phyloP scores from a whole-genome alignment of 768 basidiomycete genomes.

The Amanita rubescens region DNA sequence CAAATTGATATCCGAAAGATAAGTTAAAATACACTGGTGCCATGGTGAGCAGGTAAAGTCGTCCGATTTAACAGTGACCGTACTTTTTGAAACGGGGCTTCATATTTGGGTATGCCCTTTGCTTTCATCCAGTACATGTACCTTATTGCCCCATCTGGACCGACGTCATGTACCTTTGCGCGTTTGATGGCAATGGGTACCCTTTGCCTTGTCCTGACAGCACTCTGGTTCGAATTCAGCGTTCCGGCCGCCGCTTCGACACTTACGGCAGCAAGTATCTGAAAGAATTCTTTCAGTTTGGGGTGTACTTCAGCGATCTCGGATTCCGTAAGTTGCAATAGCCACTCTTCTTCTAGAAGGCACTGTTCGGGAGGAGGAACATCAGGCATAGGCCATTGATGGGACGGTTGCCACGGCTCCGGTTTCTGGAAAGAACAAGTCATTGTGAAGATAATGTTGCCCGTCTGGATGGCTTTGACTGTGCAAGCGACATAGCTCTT shows the following conservation, averaged over 20 bases:
- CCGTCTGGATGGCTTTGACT: conserved; percentile 52
- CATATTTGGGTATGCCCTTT: conserved; percentile 56
- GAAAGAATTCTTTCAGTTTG: conserved; percentile 25
- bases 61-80: conserved; percentile 5
- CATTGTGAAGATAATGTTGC: conserved; percentile 46
- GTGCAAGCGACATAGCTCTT: conserved; percentile 64
- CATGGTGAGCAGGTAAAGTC: conserved; percentile 6
- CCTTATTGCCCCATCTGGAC: conserved; percentile 39
- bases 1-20: conserved; percentile 77
- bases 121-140: conserved; percentile 81
- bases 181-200: conserved; percentile 63
- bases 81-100: conserved; percentile 72
- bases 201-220: conserved; percentile 56
- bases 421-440: conserved; percentile 79
- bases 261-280: conserved; percentile 24
- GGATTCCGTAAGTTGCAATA: conserved; percentile 22
- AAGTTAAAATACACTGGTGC: conserved; percentile 60
- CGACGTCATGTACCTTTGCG: conserved; percentile 35
- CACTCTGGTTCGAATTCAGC: no score
- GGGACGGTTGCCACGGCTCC: conserved; percentile 65
- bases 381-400: conserved; percentile 62
- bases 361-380: conserved; percentile 58
- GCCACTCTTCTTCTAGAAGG: conserved; percentile 44
- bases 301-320: conserved; percentile 25
- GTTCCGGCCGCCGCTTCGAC: neutral